A percentile compares a stretch with the other conserved stretches of the same genome.
Conservation (phyloP, 768 basidiomycete genomes). For the Mycena venus region DNA sequence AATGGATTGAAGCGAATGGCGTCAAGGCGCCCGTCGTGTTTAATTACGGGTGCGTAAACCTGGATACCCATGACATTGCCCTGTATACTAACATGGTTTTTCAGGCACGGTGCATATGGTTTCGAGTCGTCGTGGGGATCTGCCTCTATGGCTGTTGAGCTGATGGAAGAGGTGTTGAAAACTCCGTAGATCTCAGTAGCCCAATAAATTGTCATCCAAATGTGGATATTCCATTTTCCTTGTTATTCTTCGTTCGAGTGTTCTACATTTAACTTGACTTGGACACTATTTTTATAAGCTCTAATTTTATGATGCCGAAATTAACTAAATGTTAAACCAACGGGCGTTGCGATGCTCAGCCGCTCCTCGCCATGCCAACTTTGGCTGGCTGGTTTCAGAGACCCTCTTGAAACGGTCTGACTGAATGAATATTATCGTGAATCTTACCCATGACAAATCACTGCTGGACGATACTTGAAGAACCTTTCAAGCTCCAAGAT, state of each 20-base stretch:
- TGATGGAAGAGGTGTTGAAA: constrained; percentile 29
- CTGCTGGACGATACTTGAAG: too few species aligned
- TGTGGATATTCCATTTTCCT: neutral
- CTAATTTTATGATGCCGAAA: too few species aligned
- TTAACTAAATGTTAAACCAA: too few species aligned
- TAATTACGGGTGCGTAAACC: constrained; percentile 64
- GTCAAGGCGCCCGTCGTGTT: constrained; percentile 58
- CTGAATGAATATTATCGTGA: too few species aligned
- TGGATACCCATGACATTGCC: neutral
- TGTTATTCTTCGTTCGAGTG: neutral
- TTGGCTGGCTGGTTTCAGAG: too few species aligned
- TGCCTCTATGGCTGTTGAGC: constrained; percentile 51
- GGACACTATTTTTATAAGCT: too few species aligned
- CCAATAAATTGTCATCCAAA: neutral
- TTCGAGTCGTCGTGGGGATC: constrained; percentile 60
- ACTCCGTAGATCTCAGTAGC: neutral
- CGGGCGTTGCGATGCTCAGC: too few species aligned
- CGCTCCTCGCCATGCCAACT: too few species aligned
- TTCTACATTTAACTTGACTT: too few species aligned
- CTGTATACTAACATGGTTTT: neutral
- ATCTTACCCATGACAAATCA: too few species aligned
- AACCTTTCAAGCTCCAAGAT: too few species aligned
- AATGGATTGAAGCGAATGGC: constrained; percentile 39
- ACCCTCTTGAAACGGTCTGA: too few species aligned
- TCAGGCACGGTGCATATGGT: constrained; percentile 62